These are phyloP conservation scores for Xerocomellus amylosporus DNA, from an alignment of 768 basidiomycete genomes.

Conservation along the genomic window DNA sequence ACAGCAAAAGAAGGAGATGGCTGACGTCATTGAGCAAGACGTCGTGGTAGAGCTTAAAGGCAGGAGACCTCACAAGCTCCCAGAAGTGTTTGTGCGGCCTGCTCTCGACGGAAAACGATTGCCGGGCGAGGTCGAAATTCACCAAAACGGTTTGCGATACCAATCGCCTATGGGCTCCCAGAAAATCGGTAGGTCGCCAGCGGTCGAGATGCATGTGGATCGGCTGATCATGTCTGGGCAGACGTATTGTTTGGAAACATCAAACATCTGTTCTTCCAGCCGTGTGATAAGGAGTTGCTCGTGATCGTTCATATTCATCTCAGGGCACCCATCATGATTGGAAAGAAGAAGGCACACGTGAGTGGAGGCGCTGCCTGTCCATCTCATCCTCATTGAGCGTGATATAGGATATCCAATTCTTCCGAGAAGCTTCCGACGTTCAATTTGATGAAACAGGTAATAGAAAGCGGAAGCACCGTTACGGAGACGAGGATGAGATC, in stretches of 20 bases:
- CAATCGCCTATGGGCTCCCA: slow-evolving; percentile 82
- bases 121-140: slow-evolving; percentile 97
- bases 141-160: slow-evolving; percentile 95
- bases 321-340: slow-evolving; percentile 95
- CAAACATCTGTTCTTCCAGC: slow-evolving; percentile 98
- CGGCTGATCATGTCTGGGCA: slow-evolving; percentile 30
- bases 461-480: slow-evolving; percentile 92
- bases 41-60: slow-evolving; percentile 86
- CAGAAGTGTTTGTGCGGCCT: slow-evolving; percentile 91
- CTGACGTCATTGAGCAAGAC: slow-evolving; percentile 96
- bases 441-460: slow-evolving; percentile 99
- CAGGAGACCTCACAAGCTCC: slow-evolving; percentile 78
- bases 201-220: not conserved
- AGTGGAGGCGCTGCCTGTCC: slow-evolving; percentile 23
- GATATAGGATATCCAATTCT: slow-evolving; percentile 91
- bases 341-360: slow-evolving; percentile 96
- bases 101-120: slow-evolving; percentile 92
- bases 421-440: slow-evolving; percentile 95
- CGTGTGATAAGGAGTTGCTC: slow-evolving; percentile 92
- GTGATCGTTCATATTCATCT: slow-evolving; percentile 94
- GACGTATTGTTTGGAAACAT: slow-evolving; percentile 96
- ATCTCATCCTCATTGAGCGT: not conserved
- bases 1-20: slow-evolving; percentile 97
- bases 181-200: slow-evolving; percentile 70
- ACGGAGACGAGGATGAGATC: slow-evolving; percentile 98